Conservation (phyloP, 768 basidiomycete species). For the Leccinellum luteum region DNA sequence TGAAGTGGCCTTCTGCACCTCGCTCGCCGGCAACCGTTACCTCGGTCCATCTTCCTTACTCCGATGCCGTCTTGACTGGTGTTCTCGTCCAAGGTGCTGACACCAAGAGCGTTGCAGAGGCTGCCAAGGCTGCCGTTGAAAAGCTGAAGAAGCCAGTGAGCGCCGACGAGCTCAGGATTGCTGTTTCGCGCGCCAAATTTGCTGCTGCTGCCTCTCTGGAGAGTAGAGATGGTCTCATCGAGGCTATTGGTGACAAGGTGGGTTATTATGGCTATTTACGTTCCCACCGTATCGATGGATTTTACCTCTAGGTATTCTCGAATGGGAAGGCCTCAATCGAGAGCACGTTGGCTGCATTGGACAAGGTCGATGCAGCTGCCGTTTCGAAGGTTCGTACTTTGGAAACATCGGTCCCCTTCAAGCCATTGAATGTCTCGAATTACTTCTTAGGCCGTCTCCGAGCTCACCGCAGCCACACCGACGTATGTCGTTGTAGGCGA, state of each 20-base stretch:
- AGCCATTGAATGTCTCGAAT: not conserved
- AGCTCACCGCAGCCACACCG: conserved; percentile 72
- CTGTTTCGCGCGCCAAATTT: conserved; percentile 88
- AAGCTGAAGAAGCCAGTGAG: conserved; percentile 59
- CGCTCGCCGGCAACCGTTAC: conserved; percentile 64
- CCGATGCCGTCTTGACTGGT: conserved; percentile 88
- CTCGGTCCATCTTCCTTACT: conserved; percentile 82
- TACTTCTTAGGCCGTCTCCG: conserved; percentile 46
- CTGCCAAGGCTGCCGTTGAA: conserved; percentile 64
- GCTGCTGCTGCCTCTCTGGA: conserved; percentile 69
- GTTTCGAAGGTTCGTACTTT: conserved; percentile 60
- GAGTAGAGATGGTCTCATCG: conserved; percentile 61
- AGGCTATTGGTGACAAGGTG: conserved; percentile 65
- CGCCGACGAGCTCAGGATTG: conserved; percentile 72
- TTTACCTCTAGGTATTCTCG: conserved; percentile 54
- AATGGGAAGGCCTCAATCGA: conserved; percentile 56
- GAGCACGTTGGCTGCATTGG: conserved; percentile 62
- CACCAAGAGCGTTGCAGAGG: conserved; percentile 59
- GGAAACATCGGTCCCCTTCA: not conserved
- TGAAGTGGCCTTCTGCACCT: conserved; percentile 80
- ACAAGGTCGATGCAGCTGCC: conserved; percentile 61
- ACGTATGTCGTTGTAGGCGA: conserved; percentile 89
- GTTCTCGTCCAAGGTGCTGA: conserved; percentile 73
- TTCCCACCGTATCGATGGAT: conserved; percentile 4
- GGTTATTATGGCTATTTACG: conserved; percentile 16